These are phyloP conservation scores for Euphorbia tirucalli DNA, from an alignment of 345 rosid genomes.

Conservation along the genomic window DNA sequence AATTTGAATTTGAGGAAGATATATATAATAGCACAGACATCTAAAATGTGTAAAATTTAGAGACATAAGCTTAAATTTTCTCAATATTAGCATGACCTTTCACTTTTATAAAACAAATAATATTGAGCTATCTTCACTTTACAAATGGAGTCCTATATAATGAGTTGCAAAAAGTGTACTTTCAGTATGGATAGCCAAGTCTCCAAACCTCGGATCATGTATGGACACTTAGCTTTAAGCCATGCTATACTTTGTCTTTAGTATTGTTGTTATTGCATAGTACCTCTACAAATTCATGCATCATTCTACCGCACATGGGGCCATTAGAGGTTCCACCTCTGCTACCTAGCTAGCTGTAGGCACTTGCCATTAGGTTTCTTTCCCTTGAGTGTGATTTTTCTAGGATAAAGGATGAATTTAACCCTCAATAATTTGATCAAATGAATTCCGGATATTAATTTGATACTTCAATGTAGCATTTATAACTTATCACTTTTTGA, in stretches of 20 bases:
- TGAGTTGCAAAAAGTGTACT: background rate
- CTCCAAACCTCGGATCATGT: background rate
- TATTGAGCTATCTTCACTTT: background rate
- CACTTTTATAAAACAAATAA: too few species aligned
- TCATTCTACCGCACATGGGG: background rate
- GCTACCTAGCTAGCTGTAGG: background rate
- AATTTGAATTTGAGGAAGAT: background rate
- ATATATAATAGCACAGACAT: background rate
- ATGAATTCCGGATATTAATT: too few species aligned
- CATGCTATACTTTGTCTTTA: background rate
- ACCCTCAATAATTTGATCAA: too few species aligned
- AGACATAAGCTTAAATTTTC: too few species aligned
- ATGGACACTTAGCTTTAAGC: conserved; percentile 1
- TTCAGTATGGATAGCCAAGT: background rate
- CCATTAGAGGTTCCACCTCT: background rate
- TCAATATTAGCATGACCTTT: too few species aligned
- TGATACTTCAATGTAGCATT: too few species aligned
- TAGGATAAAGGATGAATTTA: too few species aligned
- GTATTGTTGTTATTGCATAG: background rate
- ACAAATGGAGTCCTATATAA: background rate
- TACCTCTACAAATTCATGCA: background rate
- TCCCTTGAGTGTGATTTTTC: too few species aligned
- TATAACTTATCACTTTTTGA: too few species aligned
- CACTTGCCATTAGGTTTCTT: background rate
- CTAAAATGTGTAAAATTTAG: background rate